Percentiles rank a stretch among this genome's conserved stretches.
Conservation (phyloP, 2,329 filamentous ascomycete genomes). For the Hypocrella siamensis region DNA sequence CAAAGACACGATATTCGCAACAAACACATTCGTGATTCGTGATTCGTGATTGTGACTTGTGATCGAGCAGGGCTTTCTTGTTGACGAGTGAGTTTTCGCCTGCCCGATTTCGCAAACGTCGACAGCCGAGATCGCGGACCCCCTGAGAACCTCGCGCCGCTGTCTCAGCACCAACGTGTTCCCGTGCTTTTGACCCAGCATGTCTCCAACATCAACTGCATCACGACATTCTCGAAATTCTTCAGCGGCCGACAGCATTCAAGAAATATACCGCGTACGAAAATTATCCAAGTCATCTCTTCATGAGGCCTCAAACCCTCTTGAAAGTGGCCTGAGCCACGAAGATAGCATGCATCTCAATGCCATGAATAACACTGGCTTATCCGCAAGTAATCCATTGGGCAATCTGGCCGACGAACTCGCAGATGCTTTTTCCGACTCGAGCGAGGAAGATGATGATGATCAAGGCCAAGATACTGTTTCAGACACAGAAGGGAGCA, state of each 20-base stretch:
- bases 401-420: constrained; percentile 73
- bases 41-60: too few relatives aligned
- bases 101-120: too few relatives aligned
- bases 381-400: constrained; percentile 37
- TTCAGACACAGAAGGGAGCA: not conserved
- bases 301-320: constrained; percentile 32
- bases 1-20: too few relatives aligned
- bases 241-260: constrained; percentile 35
- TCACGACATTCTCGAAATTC: constrained; percentile 44
- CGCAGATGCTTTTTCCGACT: constrained; percentile 55
- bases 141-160: too few relatives aligned
- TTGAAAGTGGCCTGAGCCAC: constrained; percentile 31
- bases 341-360: constrained; percentile 30
- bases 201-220: constrained; percentile 16
- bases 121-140: too few relatives aligned
- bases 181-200: too few relatives aligned
- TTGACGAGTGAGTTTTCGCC: too few relatives aligned
- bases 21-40: too few relatives aligned
- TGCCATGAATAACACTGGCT: constrained; percentile 25
- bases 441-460: constrained; percentile 48
- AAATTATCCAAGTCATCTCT: constrained; percentile 35
- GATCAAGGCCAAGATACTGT: constrained; percentile 22
- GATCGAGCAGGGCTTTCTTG: too few relatives aligned
- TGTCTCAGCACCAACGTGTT: too few relatives aligned
- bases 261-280: constrained; percentile 28